These are phyloP conservation scores for Kwoniella mangroviensis DNA, from an alignment of 768 basidiomycete species.

Conservation along the genomic window DNA sequence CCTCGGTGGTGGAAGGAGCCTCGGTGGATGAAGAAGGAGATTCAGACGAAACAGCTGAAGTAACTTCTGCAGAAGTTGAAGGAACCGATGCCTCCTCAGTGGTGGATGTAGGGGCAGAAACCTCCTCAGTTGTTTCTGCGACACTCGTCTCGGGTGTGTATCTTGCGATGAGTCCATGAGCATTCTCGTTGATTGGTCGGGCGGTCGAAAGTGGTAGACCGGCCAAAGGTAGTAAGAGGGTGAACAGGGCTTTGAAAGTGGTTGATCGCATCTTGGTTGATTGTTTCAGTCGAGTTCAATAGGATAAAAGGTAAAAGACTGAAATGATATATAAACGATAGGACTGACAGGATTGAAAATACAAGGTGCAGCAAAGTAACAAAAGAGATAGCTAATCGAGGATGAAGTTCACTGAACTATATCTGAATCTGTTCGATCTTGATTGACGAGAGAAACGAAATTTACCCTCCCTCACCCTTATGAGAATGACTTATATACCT, in stretches of 20 bases:
- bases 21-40: neutral
- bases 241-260: slow-evolving; percentile 1
- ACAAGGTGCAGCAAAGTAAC: neutral
- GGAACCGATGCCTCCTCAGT: neutral
- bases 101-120: neutral
- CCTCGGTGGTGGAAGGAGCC: neutral
- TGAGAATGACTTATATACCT: neutral
- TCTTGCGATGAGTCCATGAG: neutral
- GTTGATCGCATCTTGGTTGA: slow-evolving; percentile 13
- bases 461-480: neutral
- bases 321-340: neutral
- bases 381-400: neutral
- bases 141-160: slow-evolving; percentile 2
- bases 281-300: neutral
- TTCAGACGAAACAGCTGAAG: neutral
- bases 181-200: neutral
- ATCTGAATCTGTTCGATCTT: neutral
- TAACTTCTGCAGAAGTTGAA: neutral
- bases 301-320: neutral
- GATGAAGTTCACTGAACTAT: neutral
- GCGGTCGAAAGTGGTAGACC: neutral
- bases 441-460: neutral
- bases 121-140: neutral
- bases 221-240: slow-evolving; percentile 19
- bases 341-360: neutral